Percentiles rank a stretch among this genome's conserved stretches.
Conservation (phyloP, 1,139 yeast species). For the Blastobotrys arbuscula region DNA sequence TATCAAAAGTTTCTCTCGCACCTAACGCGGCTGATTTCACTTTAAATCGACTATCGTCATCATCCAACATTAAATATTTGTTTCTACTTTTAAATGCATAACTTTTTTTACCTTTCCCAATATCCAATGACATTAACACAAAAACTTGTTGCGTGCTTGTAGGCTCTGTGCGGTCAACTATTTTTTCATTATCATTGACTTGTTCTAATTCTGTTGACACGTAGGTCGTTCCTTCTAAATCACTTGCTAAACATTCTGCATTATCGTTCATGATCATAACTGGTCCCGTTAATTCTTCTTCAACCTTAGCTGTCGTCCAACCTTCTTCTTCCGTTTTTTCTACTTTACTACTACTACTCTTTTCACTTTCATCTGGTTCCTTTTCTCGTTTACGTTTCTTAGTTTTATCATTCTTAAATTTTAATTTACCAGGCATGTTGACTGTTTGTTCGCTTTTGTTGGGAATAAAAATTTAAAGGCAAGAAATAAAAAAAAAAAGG, state of each 20-base stretch:
- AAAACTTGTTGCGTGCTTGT: conserved; percentile 37
- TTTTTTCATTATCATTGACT: conserved; percentile 17
- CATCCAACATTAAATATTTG: conserved; percentile 31
- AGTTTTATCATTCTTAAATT: conserved; percentile 41
- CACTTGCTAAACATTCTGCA: conserved; percentile 25
- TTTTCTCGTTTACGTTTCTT: conserved; percentile 25
- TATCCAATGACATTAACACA: conserved; percentile 29
- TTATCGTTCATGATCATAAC: conserved; percentile 19
- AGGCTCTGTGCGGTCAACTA: conserved; percentile 40
- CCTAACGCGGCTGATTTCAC: conserved; percentile 39
- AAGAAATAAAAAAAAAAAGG: too few species aligned
- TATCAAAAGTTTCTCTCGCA: conserved; percentile 33
- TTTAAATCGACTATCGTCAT: conserved; percentile 25
- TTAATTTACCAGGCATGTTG: conserved; percentile 41
- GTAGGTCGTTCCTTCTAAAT: conserved; percentile 21
- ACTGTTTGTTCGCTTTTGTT: background rate
- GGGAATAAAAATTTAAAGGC: background rate
- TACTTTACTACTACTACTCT: conserved; percentile 14
- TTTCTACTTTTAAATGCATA: conserved; percentile 34
- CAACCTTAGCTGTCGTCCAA: conserved; percentile 36
- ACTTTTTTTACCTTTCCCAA: conserved; percentile 15
- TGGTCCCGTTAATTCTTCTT: conserved; percentile 39
- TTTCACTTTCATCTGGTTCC: conserved; percentile 15
- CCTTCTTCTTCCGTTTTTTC: conserved; percentile 23
- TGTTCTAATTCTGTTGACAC: conserved; percentile 25